These are phyloP conservation scores for Trichocladium uniseriatum DNA, from an alignment of 495 filamentous ascomycete species.

Conservation along the genomic window DNA sequence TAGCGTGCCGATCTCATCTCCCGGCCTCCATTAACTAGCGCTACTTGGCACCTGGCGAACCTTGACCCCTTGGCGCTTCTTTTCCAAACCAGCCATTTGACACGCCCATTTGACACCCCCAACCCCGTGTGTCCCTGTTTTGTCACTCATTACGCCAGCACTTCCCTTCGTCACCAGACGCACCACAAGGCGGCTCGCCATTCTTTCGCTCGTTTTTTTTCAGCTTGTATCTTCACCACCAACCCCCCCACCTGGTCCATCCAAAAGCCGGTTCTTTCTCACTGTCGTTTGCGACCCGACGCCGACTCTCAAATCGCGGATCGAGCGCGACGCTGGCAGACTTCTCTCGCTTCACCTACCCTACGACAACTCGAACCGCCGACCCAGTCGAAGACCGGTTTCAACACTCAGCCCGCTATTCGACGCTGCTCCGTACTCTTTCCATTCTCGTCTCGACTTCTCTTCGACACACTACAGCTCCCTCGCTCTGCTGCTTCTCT, in stretches of 20 bases:
- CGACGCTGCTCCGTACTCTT: not conserved
- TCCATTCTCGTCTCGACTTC: not conserved
- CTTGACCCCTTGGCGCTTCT: not conserved
- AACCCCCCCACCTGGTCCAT: not conserved
- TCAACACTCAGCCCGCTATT: not conserved
- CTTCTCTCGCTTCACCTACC: slow-evolving; percentile 20
- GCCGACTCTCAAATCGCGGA: not conserved
- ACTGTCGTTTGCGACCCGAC: not conserved
- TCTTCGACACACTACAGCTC: not conserved
- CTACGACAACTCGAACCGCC: slow-evolving; percentile 12
- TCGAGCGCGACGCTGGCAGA: slow-evolving; percentile 13
- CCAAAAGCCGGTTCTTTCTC: not conserved
- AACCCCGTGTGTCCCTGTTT: slow-evolving; percentile 4
- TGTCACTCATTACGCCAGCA: slow-evolving; percentile 8
- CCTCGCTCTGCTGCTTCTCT: slow-evolving; percentile 1
- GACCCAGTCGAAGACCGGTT: not conserved
- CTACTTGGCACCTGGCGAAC: slow-evolving; percentile 4
- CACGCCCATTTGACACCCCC: not conserved
- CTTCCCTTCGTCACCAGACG: slow-evolving; percentile 3
- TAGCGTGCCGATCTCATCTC: slow-evolving; percentile 15
- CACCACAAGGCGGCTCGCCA: slow-evolving; percentile 1
- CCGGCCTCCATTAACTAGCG: slow-evolving; percentile 13
- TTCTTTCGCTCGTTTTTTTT: slow-evolving; percentile 1
- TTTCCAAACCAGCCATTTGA: not conserved
- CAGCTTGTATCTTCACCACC: not conserved